Evolutionary conservation across 768 basidiomycete genomes (phyloP), one percentile per base, ranked within the genome.

Genomic region (Clitopilus passeckerianus): DNA sequence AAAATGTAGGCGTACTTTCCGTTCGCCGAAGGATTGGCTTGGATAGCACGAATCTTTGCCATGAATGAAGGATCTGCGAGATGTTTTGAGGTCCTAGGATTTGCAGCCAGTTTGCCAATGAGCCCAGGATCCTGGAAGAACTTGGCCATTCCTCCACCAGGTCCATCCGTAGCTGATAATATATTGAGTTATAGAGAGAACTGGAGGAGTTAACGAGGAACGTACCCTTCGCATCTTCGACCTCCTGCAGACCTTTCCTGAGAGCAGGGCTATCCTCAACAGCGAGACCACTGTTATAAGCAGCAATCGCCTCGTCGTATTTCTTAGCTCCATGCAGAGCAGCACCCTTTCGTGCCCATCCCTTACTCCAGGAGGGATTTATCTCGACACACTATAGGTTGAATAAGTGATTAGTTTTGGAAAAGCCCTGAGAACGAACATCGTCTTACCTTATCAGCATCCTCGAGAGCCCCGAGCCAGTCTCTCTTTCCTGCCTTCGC

Each of bases 261-360:
- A 95, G 78, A 8, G 88, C 86, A 18, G 91, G 86, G 66, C 85
- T 90, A 66, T 90, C 90, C 71, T 96, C 95, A 55, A 88, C 71
- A 67, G 89, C 84, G 43, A 97, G 77, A 18, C 95, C 95, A 24
- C 76, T 74, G 67, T 95, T 86, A 73, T 96, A 96, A 7, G 89
- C 86, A 58, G 82, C 78, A 64, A 96, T 89, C 6, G 94, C 94
- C 15, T 95, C 92, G 59, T 87, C 89, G 66, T 84, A 96, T 70
- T 81, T 78, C 59, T 80, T 79, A 34, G 84, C 78, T 33, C 95
- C 95, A 67, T 97, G 95, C 60, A 97, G 74, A 24, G 95, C 95
- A 54, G 95, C 95, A 52, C 95, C 95, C 70, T 94, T 94, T 59
- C 95, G 84, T 15, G 88, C 89, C 75, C 89, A 93, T 6, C 95